Evolutionary conservation across 2,329 filamentous ascomycete genomes (phyloP), one percentile per base, ranked within the genome.

Genomic region (Pseudogymnoascus sp.): DNA sequence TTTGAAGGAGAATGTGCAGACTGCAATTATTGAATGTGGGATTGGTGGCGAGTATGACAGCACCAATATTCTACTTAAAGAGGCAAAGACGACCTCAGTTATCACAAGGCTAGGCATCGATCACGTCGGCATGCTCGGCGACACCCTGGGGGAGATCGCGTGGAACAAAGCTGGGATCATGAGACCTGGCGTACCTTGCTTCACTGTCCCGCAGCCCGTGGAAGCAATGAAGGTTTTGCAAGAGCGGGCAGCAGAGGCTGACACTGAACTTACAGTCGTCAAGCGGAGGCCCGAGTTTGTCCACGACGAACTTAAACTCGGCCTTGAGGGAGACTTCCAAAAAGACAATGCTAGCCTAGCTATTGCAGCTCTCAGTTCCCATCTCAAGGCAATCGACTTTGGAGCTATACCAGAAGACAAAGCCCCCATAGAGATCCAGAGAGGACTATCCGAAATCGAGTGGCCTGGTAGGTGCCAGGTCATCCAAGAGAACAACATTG

Each of bases 111-210:
- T 97, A 45, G 92, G 91, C 3, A 88, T 96, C 64, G 92, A 97
- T 69, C 92, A 97, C 74, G 86, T 88, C 0, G 85, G 82, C 4
- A 86, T 96, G 81, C 79, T 97, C 36, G 92, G 92, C 9, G 80
- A 83, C 38, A 92, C 91, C 0, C 82, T 93, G 60, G 86, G 89
- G 62, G 80, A 91, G 70, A 96, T 96, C 66, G 87, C 92, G 2
- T 96, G 92, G 92, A 90, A 96, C 73, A 97, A 97, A 74, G 88
- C 87, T 5, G 92, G 92, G 0, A 90, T 97, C 49, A 88, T 95
- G 72, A 96, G 95, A 73, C 60, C 75, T 0, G 84, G 83, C 0
- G 81, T 82, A 4, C 80, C 81, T 23, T 85, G 82, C 1, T 90
- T 89, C 64, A 87, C 87, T 0, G 82, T 82, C 2, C 78, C 79